These are phyloP conservation scores for Lolium perenne DNA, from an alignment of 176 grass and related monocot genomes.

Conservation along the genomic window DNA sequence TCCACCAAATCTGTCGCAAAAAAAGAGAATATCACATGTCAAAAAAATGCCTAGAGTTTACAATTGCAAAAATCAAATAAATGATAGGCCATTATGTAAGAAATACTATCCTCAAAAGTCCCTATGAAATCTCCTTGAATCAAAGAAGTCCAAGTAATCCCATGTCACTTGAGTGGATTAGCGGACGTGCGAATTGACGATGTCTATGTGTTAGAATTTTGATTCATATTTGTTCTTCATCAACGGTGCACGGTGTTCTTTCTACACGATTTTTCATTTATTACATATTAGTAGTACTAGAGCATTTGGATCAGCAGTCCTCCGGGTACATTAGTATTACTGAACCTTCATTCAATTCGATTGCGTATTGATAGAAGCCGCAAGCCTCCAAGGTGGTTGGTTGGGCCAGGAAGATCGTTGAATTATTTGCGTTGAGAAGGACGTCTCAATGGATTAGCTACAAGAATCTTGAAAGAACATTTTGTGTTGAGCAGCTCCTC, in stretches of 20 bases:
- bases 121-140: neutral
- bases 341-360: neutral
- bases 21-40: too few species aligned
- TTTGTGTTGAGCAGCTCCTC: neutral
- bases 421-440: slow-evolving; percentile 21
- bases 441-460: neutral
- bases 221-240: neutral
- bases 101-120: too few species aligned
- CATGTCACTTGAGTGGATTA: neutral
- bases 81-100: too few species aligned
- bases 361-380: neutral
- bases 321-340: neutral
- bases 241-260: neutral
- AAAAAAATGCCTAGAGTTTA: too few species aligned
- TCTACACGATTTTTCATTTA: neutral
- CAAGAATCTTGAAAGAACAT: neutral
- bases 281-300: neutral
- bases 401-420: neutral
- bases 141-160: neutral
- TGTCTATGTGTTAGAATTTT: neutral
- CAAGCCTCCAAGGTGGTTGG: slow-evolving; percentile 8
- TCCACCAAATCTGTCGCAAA: too few species aligned
- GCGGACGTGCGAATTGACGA: neutral
- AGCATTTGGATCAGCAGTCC: neutral
- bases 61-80: too few species aligned